A percentile compares a stretch with the other conserved stretches of the same genome.
Evolutionary conservation across 164 flowering plant genomes (phyloP).

Genomic region (Chloranthus sessilifolius): DNA sequence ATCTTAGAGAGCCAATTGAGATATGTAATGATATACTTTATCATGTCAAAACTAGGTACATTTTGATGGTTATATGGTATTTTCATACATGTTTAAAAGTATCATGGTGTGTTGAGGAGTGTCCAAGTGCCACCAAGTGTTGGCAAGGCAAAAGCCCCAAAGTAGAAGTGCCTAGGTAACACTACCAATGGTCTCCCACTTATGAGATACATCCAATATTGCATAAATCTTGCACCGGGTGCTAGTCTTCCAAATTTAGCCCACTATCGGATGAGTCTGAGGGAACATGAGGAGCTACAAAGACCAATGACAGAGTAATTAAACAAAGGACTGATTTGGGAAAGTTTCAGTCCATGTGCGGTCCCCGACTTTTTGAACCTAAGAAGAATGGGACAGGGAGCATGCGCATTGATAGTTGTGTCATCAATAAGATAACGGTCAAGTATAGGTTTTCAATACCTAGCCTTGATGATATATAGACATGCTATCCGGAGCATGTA

Average conservation of each 20-base stretch:
- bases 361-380: not conserved
- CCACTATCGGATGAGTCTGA: not conserved
- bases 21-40: too few relatives aligned
- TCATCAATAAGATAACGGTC: too few relatives aligned
- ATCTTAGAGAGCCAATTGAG: too few relatives aligned
- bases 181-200: not conserved
- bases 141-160: too few relatives aligned
- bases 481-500: not conserved
- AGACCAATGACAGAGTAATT: not conserved
- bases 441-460: not conserved
- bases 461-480: not conserved
- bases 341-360: not conserved
- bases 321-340: not conserved
- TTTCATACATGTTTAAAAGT: too few relatives aligned
- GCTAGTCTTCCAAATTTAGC: not conserved
- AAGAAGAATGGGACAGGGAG: not conserved
- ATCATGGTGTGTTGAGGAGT: too few relatives aligned
- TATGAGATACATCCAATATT: not conserved
- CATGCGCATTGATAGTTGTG: not conserved
- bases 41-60: too few relatives aligned
- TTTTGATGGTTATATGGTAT: too few relatives aligned
- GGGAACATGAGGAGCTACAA: not conserved
- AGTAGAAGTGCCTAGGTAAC: too few relatives aligned
- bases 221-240: not conserved
- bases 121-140: too few relatives aligned